phyloP scores from a whole-genome alignment of 768 basidiomycete genomes.

The Phaeolepiota aurea region DNA sequence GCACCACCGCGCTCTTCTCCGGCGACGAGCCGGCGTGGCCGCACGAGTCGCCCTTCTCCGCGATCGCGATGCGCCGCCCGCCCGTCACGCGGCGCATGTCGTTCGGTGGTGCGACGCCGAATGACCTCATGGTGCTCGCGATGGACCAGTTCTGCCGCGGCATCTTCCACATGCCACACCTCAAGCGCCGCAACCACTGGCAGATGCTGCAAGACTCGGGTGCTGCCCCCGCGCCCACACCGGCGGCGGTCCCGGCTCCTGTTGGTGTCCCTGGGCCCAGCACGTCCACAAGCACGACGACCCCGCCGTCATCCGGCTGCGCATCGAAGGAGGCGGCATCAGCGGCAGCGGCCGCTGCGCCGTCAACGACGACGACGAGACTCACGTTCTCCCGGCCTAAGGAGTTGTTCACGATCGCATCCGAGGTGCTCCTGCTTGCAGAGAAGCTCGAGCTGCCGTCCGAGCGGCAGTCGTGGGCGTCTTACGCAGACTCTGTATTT shows the following conservation, averaged over 20 bases:
- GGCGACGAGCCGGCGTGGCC: slow-evolving; percentile 42
- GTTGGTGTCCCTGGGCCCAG: slow-evolving; percentile 7
- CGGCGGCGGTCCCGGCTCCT: slow-evolving; percentile 5
- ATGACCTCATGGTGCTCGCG: slow-evolving; percentile 50
- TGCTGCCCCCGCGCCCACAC: background rate
- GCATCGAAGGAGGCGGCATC: too few relatives aligned
- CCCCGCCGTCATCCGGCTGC: too few relatives aligned
- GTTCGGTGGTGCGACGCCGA: slow-evolving; percentile 28
- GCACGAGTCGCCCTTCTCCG: slow-evolving; percentile 40
- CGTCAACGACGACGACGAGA: too few relatives aligned
- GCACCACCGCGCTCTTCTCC: slow-evolving; percentile 9
- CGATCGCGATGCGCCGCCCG: slow-evolving; percentile 38
- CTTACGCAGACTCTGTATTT: slow-evolving; percentile 54
- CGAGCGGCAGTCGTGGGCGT: slow-evolving; percentile 48
- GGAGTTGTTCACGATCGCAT: slow-evolving; percentile 55
- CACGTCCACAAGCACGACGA: slow-evolving; percentile 7
- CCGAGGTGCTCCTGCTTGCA: slow-evolving; percentile 50
- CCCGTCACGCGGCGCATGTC: slow-evolving; percentile 42
- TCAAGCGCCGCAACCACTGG: slow-evolving; percentile 3
- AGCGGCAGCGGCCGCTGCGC: slow-evolving; percentile 15
- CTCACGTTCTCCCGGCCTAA: slow-evolving; percentile 53
- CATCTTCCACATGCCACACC: slow-evolving; percentile 66
- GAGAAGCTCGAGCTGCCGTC: slow-evolving; percentile 39
- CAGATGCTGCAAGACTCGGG: slow-evolving; percentile 4
- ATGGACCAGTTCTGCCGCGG: slow-evolving; percentile 65